Evolutionary conservation across 345 rosid species (phyloP).

Genomic region (Carallia brachiata): DNA sequence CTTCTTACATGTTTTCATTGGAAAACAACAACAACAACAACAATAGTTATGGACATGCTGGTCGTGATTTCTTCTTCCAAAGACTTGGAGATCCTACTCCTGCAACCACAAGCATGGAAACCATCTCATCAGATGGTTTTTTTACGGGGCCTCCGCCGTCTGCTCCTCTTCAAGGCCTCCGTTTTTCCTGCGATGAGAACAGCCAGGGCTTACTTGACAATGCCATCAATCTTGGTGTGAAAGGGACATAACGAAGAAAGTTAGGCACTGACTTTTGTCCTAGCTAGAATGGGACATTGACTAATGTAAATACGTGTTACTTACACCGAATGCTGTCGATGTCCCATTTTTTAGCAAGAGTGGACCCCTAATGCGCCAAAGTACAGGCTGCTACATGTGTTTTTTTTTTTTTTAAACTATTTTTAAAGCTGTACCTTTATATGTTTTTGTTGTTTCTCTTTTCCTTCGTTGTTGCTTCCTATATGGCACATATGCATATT

Average conservation of each 20-base stretch:
- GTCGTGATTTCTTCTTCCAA: conserved; percentile 24
- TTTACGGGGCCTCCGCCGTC: conserved; percentile 9
- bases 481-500: neutral
- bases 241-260: conserved; percentile 28
- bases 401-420: neutral
- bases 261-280: conserved; percentile 45
- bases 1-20: conserved; percentile 42
- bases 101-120: conserved; percentile 11
- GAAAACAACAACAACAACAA: conserved; percentile 21
- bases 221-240: conserved; percentile 35
- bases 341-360: neutral
- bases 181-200: conserved; percentile 34
- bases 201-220: neutral
- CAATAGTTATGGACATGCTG: neutral
- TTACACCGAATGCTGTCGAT: neutral
- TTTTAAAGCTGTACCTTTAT: too few relatives aligned
- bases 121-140: conserved; percentile 10
- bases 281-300: conserved; percentile 28
- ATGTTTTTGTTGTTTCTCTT: neutral
- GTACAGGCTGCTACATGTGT: neutral
- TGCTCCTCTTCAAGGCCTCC: conserved; percentile 18
- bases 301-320: conserved; percentile 22
- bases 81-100: conserved; percentile 33
- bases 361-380: neutral
- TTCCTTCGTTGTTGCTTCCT: neutral